Evolutionary conservation across 1,284 basidiomycete species (phyloP).

Genomic region (Trichosporon faecale): DNA sequence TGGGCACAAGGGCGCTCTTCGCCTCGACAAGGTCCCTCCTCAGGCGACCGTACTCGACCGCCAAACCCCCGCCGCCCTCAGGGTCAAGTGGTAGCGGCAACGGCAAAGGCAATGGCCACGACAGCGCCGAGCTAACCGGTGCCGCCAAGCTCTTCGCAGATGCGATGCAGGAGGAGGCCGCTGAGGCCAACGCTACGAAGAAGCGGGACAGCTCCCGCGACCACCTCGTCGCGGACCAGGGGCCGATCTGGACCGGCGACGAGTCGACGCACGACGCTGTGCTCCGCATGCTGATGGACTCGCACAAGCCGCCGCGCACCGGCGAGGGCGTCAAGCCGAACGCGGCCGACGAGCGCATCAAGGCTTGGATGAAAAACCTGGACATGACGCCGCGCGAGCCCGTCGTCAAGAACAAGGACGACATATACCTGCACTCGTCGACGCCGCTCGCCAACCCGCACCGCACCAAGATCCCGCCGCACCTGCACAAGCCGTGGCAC

Average conservation of each 20-base stretch:
- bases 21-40: constrained; percentile 13
- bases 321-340: constrained; percentile 43
- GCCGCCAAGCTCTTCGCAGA: constrained; percentile 70
- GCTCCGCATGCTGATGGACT: constrained; percentile 78
- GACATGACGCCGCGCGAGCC: constrained; percentile 37
- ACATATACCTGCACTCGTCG: background rate
- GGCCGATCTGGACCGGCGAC: constrained; percentile 66
- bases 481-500: constrained; percentile 50
- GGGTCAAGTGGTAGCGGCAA: background rate
- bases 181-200: constrained; percentile 8
- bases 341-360: constrained; percentile 71
- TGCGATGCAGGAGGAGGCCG: constrained; percentile 60
- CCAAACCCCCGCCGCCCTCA: background rate
- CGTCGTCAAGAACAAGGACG: background rate
- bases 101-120: background rate
- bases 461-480: constrained; percentile 45
- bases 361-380: constrained; percentile 52
- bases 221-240: constrained; percentile 48
- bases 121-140: constrained; percentile 45
- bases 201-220: constrained; percentile 25
- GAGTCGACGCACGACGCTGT: constrained; percentile 70
- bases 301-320: constrained; percentile 71
- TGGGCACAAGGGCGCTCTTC: constrained; percentile 17
- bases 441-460: constrained; percentile 25
- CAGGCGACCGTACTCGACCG: background rate